A percentile compares a stretch with the other conserved stretches of the same genome.
Conservation (phyloP, 129 eudicot genomes). For the Escallonia herrerae region DNA sequence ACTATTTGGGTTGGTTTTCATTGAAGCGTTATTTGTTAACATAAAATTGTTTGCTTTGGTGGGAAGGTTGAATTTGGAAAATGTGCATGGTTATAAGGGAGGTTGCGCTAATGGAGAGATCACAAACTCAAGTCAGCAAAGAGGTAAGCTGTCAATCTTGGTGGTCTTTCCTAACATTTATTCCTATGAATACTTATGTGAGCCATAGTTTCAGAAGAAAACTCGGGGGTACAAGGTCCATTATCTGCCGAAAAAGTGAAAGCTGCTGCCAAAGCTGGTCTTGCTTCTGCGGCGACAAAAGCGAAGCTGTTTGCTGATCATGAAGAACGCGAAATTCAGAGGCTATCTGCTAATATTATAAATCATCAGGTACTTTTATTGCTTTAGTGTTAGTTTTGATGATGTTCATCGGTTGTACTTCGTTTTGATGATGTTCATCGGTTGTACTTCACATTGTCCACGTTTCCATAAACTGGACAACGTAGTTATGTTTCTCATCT, state of each 20-base stretch:
- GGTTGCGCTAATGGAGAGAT: slow-evolving; percentile 25
- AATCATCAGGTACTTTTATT: slow-evolving; percentile 73
- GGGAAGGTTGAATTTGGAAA: slow-evolving; percentile 43
- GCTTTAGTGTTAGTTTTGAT: neutral
- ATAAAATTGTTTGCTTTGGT: too few species aligned
- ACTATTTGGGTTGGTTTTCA: too few species aligned
- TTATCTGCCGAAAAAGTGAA: slow-evolving; percentile 65
- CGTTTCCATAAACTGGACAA: too few species aligned
- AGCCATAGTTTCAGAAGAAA: slow-evolving; percentile 21
- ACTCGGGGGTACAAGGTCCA: slow-evolving; percentile 31
- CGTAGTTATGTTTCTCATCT: too few species aligned
- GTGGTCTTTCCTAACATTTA: slow-evolving; percentile 7
- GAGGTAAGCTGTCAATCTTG: slow-evolving; percentile 33
- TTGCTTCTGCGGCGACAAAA: slow-evolving; percentile 87
- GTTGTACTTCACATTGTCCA: too few species aligned
- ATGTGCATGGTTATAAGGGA: slow-evolving; percentile 32
- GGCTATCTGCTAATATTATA: slow-evolving; percentile 87
- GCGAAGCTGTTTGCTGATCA: slow-evolving; percentile 97
- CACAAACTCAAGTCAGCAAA: slow-evolving; percentile 37
- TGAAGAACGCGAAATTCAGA: slow-evolving; percentile 95
- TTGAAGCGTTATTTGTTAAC: too few species aligned
- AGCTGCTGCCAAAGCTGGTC: slow-evolving; percentile 85
- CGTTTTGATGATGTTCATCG: neutral
- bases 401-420: neutral
- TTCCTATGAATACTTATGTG: slow-evolving; percentile 4